These are phyloP conservation scores for Pulveroboletus sp. DNA, from an alignment of 768 basidiomycete genomes.

Conservation along the genomic window DNA sequence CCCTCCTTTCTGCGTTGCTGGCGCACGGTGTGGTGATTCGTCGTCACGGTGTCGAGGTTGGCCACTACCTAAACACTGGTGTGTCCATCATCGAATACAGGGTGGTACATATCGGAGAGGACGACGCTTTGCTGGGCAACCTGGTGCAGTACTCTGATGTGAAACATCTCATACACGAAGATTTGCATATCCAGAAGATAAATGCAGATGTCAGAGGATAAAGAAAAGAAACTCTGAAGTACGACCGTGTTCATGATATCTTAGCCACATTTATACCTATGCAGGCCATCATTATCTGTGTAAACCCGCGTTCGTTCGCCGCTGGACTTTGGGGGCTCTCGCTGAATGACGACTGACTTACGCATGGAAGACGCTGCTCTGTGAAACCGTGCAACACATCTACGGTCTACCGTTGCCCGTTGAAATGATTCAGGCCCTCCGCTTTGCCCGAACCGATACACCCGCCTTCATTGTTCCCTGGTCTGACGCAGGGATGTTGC, in stretches of 20 bases:
- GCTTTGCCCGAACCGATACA: neutral
- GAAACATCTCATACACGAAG: constrained; percentile 42
- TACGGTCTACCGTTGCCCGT: neutral
- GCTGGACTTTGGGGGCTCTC: neutral
- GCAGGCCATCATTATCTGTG: neutral
- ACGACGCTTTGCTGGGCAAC: constrained; percentile 26
- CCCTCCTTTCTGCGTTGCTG: constrained; percentile 47
- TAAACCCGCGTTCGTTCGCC: neutral
- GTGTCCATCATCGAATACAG: constrained; percentile 57
- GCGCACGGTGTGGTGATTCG: constrained; percentile 36
- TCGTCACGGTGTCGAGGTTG: constrained; percentile 28
- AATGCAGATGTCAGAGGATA: constrained; percentile 46
- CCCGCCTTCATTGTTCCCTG: neutral
- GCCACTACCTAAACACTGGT: constrained; percentile 24
- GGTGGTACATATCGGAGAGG: constrained; percentile 20
- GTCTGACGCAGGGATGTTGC: neutral
- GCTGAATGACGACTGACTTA: neutral
- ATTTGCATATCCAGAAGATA: constrained; percentile 32
- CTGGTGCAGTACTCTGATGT: constrained; percentile 53
- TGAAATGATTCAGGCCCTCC: neutral
- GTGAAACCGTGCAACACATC: neutral
- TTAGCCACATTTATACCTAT: constrained; percentile 7
- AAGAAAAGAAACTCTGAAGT: neutral
- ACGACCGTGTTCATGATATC: constrained; percentile 8
- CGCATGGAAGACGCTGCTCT: neutral